Percentiles rank a stretch among this genome's conserved stretches.
phyloP scores from a whole-genome alignment of 805 yeast species.

The Candida sithepensis region DNA sequence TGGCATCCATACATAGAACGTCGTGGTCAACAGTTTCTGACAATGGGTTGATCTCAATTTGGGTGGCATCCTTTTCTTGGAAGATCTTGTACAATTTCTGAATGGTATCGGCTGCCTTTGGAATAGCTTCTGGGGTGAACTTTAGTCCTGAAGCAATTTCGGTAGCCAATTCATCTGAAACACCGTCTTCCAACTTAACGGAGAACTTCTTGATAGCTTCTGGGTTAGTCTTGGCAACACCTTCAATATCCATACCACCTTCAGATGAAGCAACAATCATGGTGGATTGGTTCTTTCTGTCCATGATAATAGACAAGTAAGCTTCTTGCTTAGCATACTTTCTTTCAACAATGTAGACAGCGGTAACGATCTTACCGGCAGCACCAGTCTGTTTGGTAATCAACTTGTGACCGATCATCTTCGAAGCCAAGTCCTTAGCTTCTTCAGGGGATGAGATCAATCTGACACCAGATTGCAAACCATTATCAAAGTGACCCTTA shows the following conservation, averaged over 20 bases:
- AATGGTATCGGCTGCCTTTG: slow-evolving; percentile 85
- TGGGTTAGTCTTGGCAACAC: slow-evolving; percentile 91
- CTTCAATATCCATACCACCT: slow-evolving; percentile 99
- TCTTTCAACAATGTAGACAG: slow-evolving; percentile 93
- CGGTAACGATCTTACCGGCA: slow-evolving; percentile 94
- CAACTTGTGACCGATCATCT: slow-evolving; percentile 89
- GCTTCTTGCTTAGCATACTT: slow-evolving; percentile 94
- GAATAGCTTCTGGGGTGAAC: slow-evolving; percentile 69
- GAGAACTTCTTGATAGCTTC: slow-evolving; percentile 86
- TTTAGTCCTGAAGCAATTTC: slow-evolving; percentile 80
- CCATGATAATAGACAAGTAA: slow-evolving; percentile 90
- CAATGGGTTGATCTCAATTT: slow-evolving; percentile 97
- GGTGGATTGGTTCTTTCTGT: slow-evolving; percentile 86
- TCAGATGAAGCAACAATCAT: slow-evolving; percentile 93
- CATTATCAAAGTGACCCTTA: slow-evolving; percentile 95
- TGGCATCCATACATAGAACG: slow-evolving; percentile 98
- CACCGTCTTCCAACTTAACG: slow-evolving; percentile 73
- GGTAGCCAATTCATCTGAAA: slow-evolving; percentile 70
- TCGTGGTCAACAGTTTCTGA: slow-evolving; percentile 87
- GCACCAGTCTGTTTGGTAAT: slow-evolving; percentile 98
- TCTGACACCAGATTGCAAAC: slow-evolving; percentile 95
- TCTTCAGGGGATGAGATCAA: slow-evolving; percentile 81
- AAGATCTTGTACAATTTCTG: slow-evolving; percentile 86
- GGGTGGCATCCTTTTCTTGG: slow-evolving; percentile 91
- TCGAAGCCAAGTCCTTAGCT: slow-evolving; percentile 78